phyloP scores from a whole-genome alignment of 768 basidiomycete genomes.

The Mrakia gelida region DNA sequence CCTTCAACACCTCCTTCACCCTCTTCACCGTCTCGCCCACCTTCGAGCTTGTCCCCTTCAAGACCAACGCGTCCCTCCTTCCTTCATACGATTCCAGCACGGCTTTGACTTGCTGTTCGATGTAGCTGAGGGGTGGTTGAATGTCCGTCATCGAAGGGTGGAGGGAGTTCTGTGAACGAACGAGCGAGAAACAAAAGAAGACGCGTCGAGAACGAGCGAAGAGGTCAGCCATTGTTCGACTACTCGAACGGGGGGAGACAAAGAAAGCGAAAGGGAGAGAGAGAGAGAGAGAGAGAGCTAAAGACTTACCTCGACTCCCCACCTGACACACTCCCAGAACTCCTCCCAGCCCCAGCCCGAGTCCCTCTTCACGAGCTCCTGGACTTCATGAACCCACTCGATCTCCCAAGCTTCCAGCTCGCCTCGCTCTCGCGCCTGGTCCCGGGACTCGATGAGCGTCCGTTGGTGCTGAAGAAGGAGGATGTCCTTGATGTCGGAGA shows the following conservation, averaged over 20 bases:
- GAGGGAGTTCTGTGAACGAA: background rate
- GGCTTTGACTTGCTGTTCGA: background rate
- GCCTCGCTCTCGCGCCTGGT: background rate
- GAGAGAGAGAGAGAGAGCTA: background rate
- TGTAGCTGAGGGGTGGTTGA: constrained; percentile 1
- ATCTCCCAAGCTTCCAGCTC: background rate
- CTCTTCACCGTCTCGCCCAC: too few relatives aligned
- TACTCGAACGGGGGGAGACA: too few relatives aligned
- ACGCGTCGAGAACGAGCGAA: background rate
- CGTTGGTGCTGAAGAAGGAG: background rate
- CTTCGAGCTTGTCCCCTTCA: too few relatives aligned
- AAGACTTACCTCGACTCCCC: constrained; percentile 6
- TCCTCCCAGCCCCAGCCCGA: constrained; percentile 27
- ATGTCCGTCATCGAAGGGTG: background rate
- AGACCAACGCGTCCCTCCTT: too few relatives aligned
- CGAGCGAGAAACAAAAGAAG: background rate
- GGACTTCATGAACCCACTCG: constrained; percentile 22
- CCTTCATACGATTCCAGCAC: background rate
- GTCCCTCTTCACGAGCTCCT: constrained; percentile 21
- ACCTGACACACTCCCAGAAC: constrained; percentile 19
- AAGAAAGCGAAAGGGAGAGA: too few relatives aligned
- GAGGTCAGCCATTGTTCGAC: background rate
- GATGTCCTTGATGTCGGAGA: constrained; percentile 19
- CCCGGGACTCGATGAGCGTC: background rate
- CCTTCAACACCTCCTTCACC: too few relatives aligned